Conservation (phyloP, 2,329 filamentous ascomycete species). For the Claviceps fusiformis region DNA sequence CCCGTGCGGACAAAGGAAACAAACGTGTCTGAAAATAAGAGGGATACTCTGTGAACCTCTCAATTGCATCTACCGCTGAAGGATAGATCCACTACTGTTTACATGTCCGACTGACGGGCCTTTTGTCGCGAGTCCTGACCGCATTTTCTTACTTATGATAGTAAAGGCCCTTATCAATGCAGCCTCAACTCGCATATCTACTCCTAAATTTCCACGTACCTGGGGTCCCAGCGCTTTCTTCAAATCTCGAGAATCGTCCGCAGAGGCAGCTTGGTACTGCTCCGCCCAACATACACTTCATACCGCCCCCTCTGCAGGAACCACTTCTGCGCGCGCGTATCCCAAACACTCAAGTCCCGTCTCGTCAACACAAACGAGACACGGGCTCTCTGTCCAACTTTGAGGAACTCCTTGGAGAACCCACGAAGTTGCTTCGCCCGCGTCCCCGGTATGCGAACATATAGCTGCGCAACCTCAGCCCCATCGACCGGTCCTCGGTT, state of each 20-base stretch:
- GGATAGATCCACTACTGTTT: too few species aligned
- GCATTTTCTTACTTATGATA: neutral
- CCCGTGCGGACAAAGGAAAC: too few species aligned
- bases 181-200: too few species aligned
- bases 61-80: too few species aligned
- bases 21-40: too few species aligned
- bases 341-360: slow-evolving; percentile 55
- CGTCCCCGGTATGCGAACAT: slow-evolving; percentile 29
- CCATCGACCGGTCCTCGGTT: slow-evolving; percentile 30
- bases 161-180: neutral
- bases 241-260: slow-evolving; percentile 23
- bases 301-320: slow-evolving; percentile 32
- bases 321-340: slow-evolving; percentile 48
- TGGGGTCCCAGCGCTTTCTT: too few species aligned
- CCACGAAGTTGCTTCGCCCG: slow-evolving; percentile 48
- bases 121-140: neutral
- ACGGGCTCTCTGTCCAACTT: slow-evolving; percentile 28
- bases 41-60: too few species aligned
- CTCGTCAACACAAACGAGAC: slow-evolving; percentile 42
- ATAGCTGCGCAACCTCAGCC: slow-evolving; percentile 35
- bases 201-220: too few species aligned
- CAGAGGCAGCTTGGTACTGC: slow-evolving; percentile 34
- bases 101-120: too few species aligned
- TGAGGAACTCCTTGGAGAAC: slow-evolving; percentile 46
- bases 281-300: slow-evolving; percentile 30